Percentiles rank a stretch among this genome's conserved stretches.
phyloP scores from a whole-genome alignment of 768 basidiomycete genomes.

The Termitomyces sp. region DNA sequence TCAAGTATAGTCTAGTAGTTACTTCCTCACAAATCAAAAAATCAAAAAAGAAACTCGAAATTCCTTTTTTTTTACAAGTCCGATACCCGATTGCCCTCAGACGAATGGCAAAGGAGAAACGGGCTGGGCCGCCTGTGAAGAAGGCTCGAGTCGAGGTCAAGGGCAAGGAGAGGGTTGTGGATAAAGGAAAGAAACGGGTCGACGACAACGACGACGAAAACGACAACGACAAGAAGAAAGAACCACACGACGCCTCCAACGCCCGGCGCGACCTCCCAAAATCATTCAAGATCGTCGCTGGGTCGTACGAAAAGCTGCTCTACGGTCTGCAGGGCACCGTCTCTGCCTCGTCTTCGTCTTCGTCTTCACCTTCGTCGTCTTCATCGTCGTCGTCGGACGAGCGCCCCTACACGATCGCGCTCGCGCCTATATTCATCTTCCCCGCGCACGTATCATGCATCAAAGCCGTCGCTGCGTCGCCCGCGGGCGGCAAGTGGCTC shows the following conservation, averaged over 20 bases:
- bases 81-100: no score
- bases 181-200: background rate
- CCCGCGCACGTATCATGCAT: slow-evolving; percentile 95
- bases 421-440: slow-evolving; percentile 91
- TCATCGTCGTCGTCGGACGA: background rate
- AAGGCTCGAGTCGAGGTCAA: background rate
- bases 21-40: no score
- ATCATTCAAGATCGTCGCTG: slow-evolving; percentile 83
- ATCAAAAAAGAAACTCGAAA: no score
- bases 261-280: slow-evolving; percentile 30
- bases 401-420: slow-evolving; percentile 14
- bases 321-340: slow-evolving; percentile 80
- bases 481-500: slow-evolving; percentile 91
- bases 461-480: slow-evolving; percentile 85
- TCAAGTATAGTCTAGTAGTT: no score
- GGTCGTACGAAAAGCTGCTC: slow-evolving; percentile 94
- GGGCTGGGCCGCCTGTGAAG: background rate
- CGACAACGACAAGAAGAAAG: slow-evolving; percentile 7
- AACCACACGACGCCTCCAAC: slow-evolving; percentile 15
- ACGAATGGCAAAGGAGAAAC: background rate
- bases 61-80: background rate
- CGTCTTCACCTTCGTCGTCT: background rate
- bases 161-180: background rate
- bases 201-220: slow-evolving; percentile 3
- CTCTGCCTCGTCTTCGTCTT: slow-evolving; percentile 8